Conservation (phyloP, 768 basidiomycete species). For the Suillus weaverae region DNA sequence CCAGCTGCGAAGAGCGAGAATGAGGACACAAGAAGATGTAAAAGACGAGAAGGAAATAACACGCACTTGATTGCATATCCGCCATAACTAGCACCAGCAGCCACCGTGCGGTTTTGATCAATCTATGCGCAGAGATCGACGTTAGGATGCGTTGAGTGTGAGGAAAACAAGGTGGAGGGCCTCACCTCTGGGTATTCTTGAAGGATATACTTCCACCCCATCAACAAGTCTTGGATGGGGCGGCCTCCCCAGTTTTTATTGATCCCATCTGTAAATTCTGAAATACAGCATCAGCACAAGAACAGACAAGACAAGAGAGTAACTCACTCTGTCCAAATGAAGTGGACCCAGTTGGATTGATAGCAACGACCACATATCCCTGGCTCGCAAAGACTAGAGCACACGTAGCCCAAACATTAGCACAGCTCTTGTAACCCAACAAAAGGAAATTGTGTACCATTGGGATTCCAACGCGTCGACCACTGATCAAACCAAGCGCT, state of each 20-base stretch:
- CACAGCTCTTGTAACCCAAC: background rate
- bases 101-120: conserved; percentile 66
- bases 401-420: background rate
- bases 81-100: conserved; percentile 83
- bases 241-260: conserved; percentile 83
- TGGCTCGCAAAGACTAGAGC: conserved; percentile 73
- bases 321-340: conserved; percentile 80
- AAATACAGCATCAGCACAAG: background rate
- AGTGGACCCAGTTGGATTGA: conserved; percentile 95
- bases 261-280: conserved; percentile 82
- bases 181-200: conserved; percentile 67
- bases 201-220: conserved; percentile 72
- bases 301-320: background rate
- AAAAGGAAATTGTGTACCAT: conserved; percentile 43
- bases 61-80: conserved; percentile 86
- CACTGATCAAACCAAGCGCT: conserved; percentile 90
- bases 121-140: conserved; percentile 43
- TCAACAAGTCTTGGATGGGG: conserved; percentile 74
- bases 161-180: conserved; percentile 8
- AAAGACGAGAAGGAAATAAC: background rate
- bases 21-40: conserved; percentile 9
- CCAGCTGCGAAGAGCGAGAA: conserved; percentile 56
- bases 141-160: background rate
- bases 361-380: conserved; percentile 84
- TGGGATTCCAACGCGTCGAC: conserved; percentile 92